Conservation (phyloP, 805 yeast genomes). For the Scheffersomyces spartinae region DNA sequence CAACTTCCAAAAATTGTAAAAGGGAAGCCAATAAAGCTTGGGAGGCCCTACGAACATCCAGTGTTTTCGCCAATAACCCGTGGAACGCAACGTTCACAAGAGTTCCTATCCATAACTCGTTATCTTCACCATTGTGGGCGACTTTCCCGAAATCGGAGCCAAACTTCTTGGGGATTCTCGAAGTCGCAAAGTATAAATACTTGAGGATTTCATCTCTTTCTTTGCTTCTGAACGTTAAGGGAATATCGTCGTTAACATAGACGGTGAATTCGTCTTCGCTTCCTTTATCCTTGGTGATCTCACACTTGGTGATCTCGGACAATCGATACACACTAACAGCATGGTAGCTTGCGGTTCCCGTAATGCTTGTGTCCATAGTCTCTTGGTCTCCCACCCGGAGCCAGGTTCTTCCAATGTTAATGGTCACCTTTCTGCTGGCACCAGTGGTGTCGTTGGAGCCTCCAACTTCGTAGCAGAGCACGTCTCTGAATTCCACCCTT, state of each 20-base stretch:
- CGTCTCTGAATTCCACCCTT: slow-evolving; percentile 21
- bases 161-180: slow-evolving; percentile 34
- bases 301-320: slow-evolving; percentile 25
- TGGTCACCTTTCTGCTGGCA: too few species aligned
- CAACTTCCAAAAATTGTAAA: slow-evolving; percentile 46
- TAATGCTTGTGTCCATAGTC: too few species aligned
- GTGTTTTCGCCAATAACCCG: slow-evolving; percentile 52
- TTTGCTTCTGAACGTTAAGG: slow-evolving; percentile 18
- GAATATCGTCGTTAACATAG: slow-evolving; percentile 14
- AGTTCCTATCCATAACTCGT: slow-evolving; percentile 52
- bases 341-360: slow-evolving; percentile 16
- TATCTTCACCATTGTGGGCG: slow-evolving; percentile 8
- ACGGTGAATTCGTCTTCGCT: slow-evolving; percentile 23
- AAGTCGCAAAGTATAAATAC: slow-evolving; percentile 55
- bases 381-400: too few species aligned
- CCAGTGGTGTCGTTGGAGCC: too few species aligned
- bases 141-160: too few species aligned
- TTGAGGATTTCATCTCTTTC: slow-evolving; percentile 52
- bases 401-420: too few species aligned
- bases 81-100: slow-evolving; percentile 54
- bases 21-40: slow-evolving; percentile 52
- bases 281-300: slow-evolving; percentile 14
- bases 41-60: slow-evolving; percentile 50
- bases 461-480: too few species aligned
- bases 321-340: slow-evolving; percentile 25